Conservation (phyloP, 75 land plant genomes). For the Picea glauca region DNA sequence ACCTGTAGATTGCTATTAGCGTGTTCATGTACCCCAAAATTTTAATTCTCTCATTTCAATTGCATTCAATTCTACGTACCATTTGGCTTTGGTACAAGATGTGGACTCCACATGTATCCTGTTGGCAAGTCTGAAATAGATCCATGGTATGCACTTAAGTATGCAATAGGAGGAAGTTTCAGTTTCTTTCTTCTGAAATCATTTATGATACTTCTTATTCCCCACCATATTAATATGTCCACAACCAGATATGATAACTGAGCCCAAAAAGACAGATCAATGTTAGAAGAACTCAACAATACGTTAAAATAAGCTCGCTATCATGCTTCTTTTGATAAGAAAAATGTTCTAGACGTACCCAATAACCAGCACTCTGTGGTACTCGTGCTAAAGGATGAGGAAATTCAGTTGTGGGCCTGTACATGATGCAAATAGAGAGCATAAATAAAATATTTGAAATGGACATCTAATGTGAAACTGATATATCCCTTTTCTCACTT, state of each 20-base stretch:
- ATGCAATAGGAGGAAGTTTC: slow-evolving; percentile 91
- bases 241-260: slow-evolving; percentile 95
- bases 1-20: not conserved
- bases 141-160: slow-evolving; percentile 90
- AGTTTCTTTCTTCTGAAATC: slow-evolving; percentile 86
- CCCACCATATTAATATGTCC: slow-evolving; percentile 96
- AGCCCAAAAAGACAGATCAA: slow-evolving; percentile 5
- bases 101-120: slow-evolving; percentile 98
- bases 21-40: not conserved
- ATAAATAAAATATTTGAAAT: not conserved
- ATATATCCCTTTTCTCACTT: not conserved
- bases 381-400: slow-evolving; percentile 97
- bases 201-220: slow-evolving; percentile 86
- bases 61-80: slow-evolving; percentile 34
- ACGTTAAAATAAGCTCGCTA: not conserved
- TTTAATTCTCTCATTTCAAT: not conserved
- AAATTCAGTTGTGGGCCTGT: slow-evolving; percentile 96
- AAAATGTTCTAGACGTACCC: slow-evolving; percentile 43
- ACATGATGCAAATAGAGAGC: slow-evolving; percentile 8
- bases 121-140: slow-evolving; percentile 94
- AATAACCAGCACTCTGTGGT: slow-evolving; percentile 76
- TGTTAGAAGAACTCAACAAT: not conserved
- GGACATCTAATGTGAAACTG: not conserved
- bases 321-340: not conserved
- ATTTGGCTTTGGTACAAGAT: slow-evolving; percentile 90